Percentiles rank a stretch among this genome's conserved stretches.
Evolutionary conservation across 163 green algal species (phyloP).

Genomic region (Trebouxia gelatinosa): DNA sequence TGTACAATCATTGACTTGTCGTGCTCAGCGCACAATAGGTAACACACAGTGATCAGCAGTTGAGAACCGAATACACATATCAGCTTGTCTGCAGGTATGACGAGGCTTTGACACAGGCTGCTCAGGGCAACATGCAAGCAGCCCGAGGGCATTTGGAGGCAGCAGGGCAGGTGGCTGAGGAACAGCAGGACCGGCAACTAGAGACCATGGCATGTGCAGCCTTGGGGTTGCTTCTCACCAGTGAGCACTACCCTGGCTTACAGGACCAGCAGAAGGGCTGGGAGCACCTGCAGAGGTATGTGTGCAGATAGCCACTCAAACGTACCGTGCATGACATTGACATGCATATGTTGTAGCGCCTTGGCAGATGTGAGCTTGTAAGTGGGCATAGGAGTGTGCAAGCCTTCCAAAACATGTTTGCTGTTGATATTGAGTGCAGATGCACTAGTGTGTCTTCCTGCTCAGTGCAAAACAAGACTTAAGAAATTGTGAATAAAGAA

Average conservation of each 20-base stretch:
- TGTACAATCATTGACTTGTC: no score
- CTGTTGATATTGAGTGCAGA: neutral
- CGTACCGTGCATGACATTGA: neutral
- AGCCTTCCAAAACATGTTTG: neutral
- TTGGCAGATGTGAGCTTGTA: neutral
- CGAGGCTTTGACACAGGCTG: conserved; percentile 3
- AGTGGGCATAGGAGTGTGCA: neutral
- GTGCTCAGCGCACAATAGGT: neutral
- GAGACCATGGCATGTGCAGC: conserved; percentile 15
- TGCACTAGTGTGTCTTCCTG: neutral
- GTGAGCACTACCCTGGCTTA: neutral
- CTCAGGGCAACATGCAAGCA: neutral
- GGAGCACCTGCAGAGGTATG: neutral
- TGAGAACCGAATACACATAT: neutral
- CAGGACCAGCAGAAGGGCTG: neutral
- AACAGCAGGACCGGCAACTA: conserved; percentile 12
- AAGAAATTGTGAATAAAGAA: neutral
- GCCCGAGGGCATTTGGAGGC: neutral
- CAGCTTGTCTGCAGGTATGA: neutral
- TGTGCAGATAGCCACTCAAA: neutral
- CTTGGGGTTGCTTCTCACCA: conserved; percentile 4
- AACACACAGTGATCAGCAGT: neutral
- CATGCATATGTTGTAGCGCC: neutral
- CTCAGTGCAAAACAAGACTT: neutral
- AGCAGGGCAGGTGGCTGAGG: neutral